A percentile compares a stretch with the other conserved stretches of the same genome.
Conservation (phyloP, 129 eudicot species). For the Tanacetum coccineum region DNA sequence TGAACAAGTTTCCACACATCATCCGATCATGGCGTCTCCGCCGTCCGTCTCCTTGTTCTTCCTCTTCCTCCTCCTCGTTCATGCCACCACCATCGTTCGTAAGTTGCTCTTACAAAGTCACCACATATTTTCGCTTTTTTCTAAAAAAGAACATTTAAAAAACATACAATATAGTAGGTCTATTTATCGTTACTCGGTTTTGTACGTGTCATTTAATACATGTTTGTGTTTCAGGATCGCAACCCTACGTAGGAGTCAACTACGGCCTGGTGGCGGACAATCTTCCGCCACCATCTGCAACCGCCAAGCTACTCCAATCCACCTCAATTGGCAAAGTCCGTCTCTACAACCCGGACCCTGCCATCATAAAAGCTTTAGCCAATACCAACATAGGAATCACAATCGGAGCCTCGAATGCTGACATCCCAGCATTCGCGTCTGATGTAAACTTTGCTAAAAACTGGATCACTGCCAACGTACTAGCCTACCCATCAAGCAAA, state of each 20-base stretch:
- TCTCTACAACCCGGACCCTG: constrained; percentile 62
- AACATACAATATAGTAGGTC: no score
- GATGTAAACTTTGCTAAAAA: constrained; percentile 46
- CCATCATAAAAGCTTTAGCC: constrained; percentile 56
- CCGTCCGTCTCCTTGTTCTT: background rate
- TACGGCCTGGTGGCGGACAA: constrained; percentile 77
- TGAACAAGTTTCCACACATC: constrained; percentile 21
- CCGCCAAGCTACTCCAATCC: constrained; percentile 60
- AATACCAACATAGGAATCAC: constrained; percentile 59
- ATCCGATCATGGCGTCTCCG: constrained; percentile 31
- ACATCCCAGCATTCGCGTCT: constrained; percentile 55
- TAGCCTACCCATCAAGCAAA: constrained; percentile 55
- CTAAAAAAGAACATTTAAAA: background rate
- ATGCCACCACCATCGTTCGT: constrained; percentile 29
- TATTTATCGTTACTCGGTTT: background rate
- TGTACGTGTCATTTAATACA: background rate
- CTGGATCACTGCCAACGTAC: constrained; percentile 58
- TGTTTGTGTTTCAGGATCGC: constrained; percentile 36
- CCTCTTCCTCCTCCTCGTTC: constrained; percentile 34
- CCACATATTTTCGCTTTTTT: background rate
- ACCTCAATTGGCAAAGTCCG: constrained; percentile 58
- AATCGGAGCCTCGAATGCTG: constrained; percentile 60
- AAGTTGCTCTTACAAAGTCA: constrained; percentile 15
- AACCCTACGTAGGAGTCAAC: constrained; percentile 62
- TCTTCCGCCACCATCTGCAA: constrained; percentile 71